These are phyloP conservation scores for Monosporozyma aquatica DNA, from an alignment of 805 yeast genomes.

Conservation along the genomic window DNA sequence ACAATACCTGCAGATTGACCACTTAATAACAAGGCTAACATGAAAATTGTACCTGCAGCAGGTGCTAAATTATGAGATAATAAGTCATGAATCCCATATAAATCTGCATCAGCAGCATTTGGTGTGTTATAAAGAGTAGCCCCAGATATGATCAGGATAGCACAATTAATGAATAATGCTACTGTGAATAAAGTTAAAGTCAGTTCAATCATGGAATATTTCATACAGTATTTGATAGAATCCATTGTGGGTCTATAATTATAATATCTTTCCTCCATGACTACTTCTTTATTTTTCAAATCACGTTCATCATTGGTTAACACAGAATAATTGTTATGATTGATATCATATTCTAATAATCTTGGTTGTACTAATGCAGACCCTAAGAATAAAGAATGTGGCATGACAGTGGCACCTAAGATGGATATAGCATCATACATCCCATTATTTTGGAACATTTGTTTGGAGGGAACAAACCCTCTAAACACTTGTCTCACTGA, in stretches of 20 bases:
- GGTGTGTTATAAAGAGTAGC: conserved; percentile 62
- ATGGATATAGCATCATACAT: conserved; percentile 70
- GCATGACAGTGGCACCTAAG: conserved; percentile 92
- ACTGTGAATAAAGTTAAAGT: conserved; percentile 62
- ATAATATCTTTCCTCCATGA: conserved; percentile 34
- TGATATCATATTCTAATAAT: conserved; percentile 60
- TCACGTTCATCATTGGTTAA: conserved; percentile 13
- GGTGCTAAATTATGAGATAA: conserved; percentile 54
- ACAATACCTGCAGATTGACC: conserved; percentile 91
- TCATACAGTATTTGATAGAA: conserved; percentile 67
- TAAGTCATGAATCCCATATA: conserved; percentile 65
- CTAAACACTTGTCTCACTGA: conserved; percentile 45
- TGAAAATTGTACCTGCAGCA: conserved; percentile 75
- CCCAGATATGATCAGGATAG: conserved; percentile 77
- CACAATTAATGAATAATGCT: conserved; percentile 79
- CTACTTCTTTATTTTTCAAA: conserved; percentile 15
- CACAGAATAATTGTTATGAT: conserved; percentile 40
- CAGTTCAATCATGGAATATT: conserved; percentile 64
- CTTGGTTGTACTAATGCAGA: conserved; percentile 83
- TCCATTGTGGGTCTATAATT: conserved; percentile 57
- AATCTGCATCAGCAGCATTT: conserved; percentile 70
- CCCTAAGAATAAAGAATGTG: conserved; percentile 78
- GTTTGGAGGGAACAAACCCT: conserved; percentile 59
- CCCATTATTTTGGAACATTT: conserved; percentile 49
- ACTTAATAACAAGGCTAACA: conserved; percentile 72